A percentile compares a stretch with the other conserved stretches of the same genome.
phyloP scores from a whole-genome alignment of 805 yeast species.

The Yamadazyma nakazawae region DNA sequence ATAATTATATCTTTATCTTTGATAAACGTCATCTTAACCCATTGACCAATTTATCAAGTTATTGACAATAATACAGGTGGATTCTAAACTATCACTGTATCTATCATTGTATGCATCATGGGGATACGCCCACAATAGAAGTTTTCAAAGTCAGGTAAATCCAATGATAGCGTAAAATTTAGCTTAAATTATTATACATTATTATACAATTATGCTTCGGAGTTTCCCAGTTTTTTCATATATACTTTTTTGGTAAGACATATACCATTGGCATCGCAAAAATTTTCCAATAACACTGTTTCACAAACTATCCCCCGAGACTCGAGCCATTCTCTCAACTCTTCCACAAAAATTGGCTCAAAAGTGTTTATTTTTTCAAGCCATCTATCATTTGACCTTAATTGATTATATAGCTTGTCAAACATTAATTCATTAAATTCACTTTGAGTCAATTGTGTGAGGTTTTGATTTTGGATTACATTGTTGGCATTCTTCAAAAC shows the following conservation, averaged over 20 bases:
- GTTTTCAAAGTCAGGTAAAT: too few relatives aligned
- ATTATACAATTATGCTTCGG: neutral
- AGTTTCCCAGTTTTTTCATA: neutral
- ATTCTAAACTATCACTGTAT: too few relatives aligned
- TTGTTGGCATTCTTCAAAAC: slow-evolving; percentile 15
- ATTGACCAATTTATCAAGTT: too few relatives aligned
- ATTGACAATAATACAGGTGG: too few relatives aligned
- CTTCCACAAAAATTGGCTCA: slow-evolving; percentile 24
- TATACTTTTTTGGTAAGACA: slow-evolving; percentile 5
- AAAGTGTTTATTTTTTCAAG: slow-evolving; percentile 22
- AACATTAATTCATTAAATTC: slow-evolving; percentile 11
- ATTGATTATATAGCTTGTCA: slow-evolving; percentile 5
- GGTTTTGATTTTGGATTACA: slow-evolving; percentile 4
- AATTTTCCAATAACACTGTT: slow-evolving; percentile 19
- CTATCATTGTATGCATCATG: too few relatives aligned
- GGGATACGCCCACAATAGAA: too few relatives aligned
- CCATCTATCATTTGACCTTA: slow-evolving; percentile 18
- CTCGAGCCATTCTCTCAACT: slow-evolving; percentile 21
- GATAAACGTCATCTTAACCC: too few relatives aligned
- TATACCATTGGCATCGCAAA: slow-evolving; percentile 25
- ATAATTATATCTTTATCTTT: too few relatives aligned
- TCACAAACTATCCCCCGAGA: slow-evolving; percentile 15
- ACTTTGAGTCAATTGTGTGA: slow-evolving; percentile 3
- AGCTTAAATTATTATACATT: too few relatives aligned
- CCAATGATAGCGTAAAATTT: too few relatives aligned